Evolutionary conservation across 208 protist genomes (phyloP), one percentile per base, ranked within the genome.

Genomic region (Angomonas desouzai): DNA sequence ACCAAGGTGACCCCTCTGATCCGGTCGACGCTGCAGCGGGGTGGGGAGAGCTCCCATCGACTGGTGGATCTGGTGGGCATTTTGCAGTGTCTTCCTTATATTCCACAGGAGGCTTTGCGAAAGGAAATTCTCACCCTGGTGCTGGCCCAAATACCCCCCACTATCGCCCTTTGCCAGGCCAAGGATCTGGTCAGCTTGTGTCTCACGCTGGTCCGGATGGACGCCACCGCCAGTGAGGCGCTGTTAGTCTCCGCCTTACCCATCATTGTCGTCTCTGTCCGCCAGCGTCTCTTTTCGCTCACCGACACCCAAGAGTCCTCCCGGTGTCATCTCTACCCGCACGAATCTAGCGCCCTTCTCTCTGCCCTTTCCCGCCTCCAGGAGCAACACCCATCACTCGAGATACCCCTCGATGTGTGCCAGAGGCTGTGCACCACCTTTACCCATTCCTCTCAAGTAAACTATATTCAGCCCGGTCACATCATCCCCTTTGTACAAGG

Each of bases 351-450:
- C 18, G 20, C 72, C 16, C 63, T 83, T 3, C 55, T 83, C 30
- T 29, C 68, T 9, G 75, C 62, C 56, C 48, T 83, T 34, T 67
- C 77, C 20, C 72, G 72, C 45, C 6, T 57, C 6, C 27, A 77
- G 72, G 67, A 76, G 64, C 22, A 66, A 13, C 64, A 68, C 16
- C 73, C 61, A 29, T 56, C 49, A 18, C 43, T 75, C 22, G 63
- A 58, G 28, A 27, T 79, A 13, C 58, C 75, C 9, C 74, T 75
- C 0, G 88, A 94, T 55, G 30, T 91, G 34, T 49, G 87, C 3
- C 79, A 91, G 62, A 71, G 91, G 45, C 72, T 94, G 22, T 94
- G 77, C 32, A 58, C 68, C 22, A 75, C 68, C 49, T 89, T 94
- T 64, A 40, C 62, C 2, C 57, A 68, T 43, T 23, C 51, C n/a